Base-by-base conservation (phyloP, 2,329 filamentous ascomycete genomes). In the Colletotrichum sp. region DNA sequence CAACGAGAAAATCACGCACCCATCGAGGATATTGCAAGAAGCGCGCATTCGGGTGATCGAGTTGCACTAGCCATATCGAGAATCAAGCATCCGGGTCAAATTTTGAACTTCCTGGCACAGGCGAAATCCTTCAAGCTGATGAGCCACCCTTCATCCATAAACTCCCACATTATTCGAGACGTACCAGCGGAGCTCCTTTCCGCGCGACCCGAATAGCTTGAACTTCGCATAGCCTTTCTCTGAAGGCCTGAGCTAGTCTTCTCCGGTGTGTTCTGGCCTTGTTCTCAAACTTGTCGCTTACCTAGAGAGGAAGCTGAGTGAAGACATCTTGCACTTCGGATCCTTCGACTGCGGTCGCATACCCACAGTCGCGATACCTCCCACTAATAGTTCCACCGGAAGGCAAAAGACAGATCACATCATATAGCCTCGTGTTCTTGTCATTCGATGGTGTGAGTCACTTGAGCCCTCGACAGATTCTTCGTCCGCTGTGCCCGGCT, bases 251-350 rank as follows among this genome's bases (percentile, higher is more conserved):
- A 52, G 43, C 1, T 48, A 3, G 39, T 48, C 39, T 48, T n/a
- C 39, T n/a, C 18, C 18, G 1, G 5, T 1, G 39, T 48, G 9
- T 52, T 52, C n/a, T 13, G 0, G 43, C n/a, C 43, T 52, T 52
- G 0, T 52, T 52, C 2, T 22, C n/a, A 22, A 52, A 2, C 43
- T 1, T 1, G 0, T 52, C n/a, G n/a, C 43, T 52, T 52, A 52
- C 43, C 43, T 52, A 2, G 43, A 52, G 2, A 52, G 43, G 43
- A 52, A 52, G 43, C 43, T 52, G n/a, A 1, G 43, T 52, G 43
- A 52, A 52, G 43, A 25, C n/a, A 13, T 52, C 0, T 52, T 52
- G 10, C 1, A 0, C 43, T 0, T 52, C 43, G 43, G 22, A 52
- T 52, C 43, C 43, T 52, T 52, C 43, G 12, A 52, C 43, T 12